Evolutionary conservation across 306 rosid species (phyloP), one percentile per base, ranked within the genome.

Genomic region (Hippophae rhamnoides): DNA sequence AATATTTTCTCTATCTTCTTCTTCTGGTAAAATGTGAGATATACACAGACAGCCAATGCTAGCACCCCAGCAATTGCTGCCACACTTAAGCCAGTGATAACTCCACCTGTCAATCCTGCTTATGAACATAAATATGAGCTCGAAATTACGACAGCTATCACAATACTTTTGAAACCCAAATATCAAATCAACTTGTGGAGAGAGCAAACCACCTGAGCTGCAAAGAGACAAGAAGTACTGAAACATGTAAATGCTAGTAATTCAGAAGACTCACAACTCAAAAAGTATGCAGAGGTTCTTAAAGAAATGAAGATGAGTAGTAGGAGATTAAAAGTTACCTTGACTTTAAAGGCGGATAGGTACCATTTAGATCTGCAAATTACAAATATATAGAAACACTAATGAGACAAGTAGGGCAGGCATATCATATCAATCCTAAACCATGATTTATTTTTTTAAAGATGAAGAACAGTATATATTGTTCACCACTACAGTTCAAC

Each of bases 171-270:
- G 66, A 57, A 47, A 31, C 71, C 74, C 64, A 47, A 74, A 49
- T 51, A 43, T 51, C 65, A 68, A 52, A 61, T 52, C 38, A 74
- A 57, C 65, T 69, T 74, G 69, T 72, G 69, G 66, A 55, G 79
- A 72, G 69, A 65, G 68, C 81, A 68, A 61, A 90, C 81, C 89
- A 68, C 85, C 78, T 57, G 85, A 70, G 78, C 99, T 92, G 89
- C 78, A 86, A 72, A 67, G 68, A 5, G 42, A 63, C 68, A 77
- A 49, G 26, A 68, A 18, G 14, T 27, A n/a, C 5, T 13, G 41
- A 51, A 38, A 64, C 63, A 31, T 2, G 68, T 27, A 56, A 44
- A 41, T 61, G 43, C 54, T 40, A 60, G 65, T 54, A 25, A 51
- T 42, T 47, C 31, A 54, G 13, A 14, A 56, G 55, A 65, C 11